phyloP scores from a whole-genome alignment of 495 filamentous ascomycete species.

The Tuber borchii region DNA sequence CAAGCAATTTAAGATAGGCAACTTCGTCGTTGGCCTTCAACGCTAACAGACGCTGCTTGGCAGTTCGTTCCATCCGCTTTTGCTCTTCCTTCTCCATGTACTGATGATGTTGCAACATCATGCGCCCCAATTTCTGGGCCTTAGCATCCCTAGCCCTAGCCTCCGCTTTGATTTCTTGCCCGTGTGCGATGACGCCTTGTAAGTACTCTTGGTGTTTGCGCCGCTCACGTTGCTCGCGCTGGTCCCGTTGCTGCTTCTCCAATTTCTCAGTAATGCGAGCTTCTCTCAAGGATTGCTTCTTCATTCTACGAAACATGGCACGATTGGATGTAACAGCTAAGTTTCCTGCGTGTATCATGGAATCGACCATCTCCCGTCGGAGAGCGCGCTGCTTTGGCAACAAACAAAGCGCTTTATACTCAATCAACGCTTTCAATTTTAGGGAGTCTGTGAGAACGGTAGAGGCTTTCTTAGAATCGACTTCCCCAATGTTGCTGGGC shows the following conservation, averaged over 20 bases:
- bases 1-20: slow-evolving; percentile 91
- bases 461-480: slow-evolving; percentile 65
- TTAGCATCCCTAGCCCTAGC: slow-evolving; percentile 51
- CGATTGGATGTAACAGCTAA: slow-evolving; percentile 92
- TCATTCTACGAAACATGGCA: slow-evolving; percentile 79
- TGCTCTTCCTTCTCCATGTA: slow-evolving; percentile 99
- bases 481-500: slow-evolving; percentile 72
- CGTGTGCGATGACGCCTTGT: slow-evolving; percentile 62
- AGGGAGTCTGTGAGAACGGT: slow-evolving; percentile 59
- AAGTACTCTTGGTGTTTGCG: slow-evolving; percentile 92
- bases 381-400: slow-evolving; percentile 77
- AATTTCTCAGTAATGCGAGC: slow-evolving; percentile 95
- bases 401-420: slow-evolving; percentile 78
- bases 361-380: slow-evolving; percentile 74
- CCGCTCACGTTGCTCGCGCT: slow-evolving; percentile 86
- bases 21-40: slow-evolving; percentile 98
- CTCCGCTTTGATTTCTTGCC: slow-evolving; percentile 57
- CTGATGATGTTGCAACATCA: slow-evolving; percentile 82
- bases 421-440: slow-evolving; percentile 84
- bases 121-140: slow-evolving; percentile 73
- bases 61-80: slow-evolving; percentile 90
- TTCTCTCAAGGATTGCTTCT: slow-evolving; percentile 93
- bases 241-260: slow-evolving; percentile 96
- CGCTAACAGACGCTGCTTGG: slow-evolving; percentile 98
- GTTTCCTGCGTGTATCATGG: slow-evolving; percentile 89